Conservation (phyloP, 192 early-diverging fungal species). For the Martensiomyces pterosporus region DNA sequence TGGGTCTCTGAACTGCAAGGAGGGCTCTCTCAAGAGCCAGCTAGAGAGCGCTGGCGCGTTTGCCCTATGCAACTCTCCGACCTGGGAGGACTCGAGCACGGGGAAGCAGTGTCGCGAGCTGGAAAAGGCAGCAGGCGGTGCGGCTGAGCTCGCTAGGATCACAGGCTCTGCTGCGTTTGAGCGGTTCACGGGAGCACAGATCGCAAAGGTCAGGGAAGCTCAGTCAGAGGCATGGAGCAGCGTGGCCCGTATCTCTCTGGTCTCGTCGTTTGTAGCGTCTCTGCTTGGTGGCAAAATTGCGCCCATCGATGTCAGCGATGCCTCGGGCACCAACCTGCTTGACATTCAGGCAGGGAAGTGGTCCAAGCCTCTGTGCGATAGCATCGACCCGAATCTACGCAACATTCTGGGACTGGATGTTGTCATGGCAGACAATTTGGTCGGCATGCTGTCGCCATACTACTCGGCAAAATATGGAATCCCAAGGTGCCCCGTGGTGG, state of each 20-base stretch:
- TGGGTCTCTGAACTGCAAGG: constrained; percentile 21
- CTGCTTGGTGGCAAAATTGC: constrained; percentile 56
- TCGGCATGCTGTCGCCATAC: constrained; percentile 58
- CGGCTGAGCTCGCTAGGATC: constrained; percentile 55
- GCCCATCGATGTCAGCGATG: constrained; percentile 69
- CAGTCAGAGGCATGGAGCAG: constrained; percentile 3
- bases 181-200: constrained; percentile 75
- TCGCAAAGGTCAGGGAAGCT: constrained; percentile 55
- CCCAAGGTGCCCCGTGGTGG: constrained; percentile 53
- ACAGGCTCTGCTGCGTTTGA: constrained; percentile 79
- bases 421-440: constrained; percentile 24
- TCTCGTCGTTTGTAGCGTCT: constrained; percentile 68
- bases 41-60: constrained; percentile 56
- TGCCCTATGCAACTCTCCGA: constrained; percentile 55
- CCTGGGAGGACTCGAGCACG: constrained; percentile 83
- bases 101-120: constrained; percentile 56
- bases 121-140: constrained; percentile 61
- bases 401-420: constrained; percentile 49
- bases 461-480: constrained; percentile 67
- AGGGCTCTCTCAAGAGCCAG: constrained; percentile 50
- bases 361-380: constrained; percentile 15
- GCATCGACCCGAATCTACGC: constrained; percentile 21
- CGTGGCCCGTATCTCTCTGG: constrained; percentile 59
- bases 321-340: constrained; percentile 77
- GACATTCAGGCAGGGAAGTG: constrained; percentile 53